These are phyloP conservation scores for Neobulgaria alba DNA, from an alignment of 2,329 filamentous ascomycete species.

Conservation along the genomic window DNA sequence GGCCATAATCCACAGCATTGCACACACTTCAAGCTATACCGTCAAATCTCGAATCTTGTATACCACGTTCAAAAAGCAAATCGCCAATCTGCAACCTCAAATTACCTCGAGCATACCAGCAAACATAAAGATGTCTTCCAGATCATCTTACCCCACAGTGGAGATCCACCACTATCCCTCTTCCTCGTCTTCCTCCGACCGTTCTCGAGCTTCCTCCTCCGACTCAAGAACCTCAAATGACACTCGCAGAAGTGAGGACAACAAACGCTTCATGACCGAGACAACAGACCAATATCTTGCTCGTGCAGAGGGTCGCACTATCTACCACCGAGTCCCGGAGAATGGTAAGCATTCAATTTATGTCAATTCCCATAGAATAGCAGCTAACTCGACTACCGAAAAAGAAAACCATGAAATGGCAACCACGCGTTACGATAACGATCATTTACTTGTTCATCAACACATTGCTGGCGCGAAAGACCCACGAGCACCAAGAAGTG, in stretches of 20 bases:
- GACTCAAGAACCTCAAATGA: not conserved
- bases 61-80: not conserved
- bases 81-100: not conserved
- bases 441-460: conserved; percentile 6
- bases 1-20: not conserved
- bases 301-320: not conserved
- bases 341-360: conserved; percentile 12
- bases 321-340: conserved; percentile 12
- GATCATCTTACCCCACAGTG: not conserved
- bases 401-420: conserved; percentile 8
- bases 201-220: not conserved
- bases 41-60: not conserved
- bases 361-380: not conserved
- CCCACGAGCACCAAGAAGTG: conserved; percentile 6
- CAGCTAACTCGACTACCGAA: not conserved
- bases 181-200: not conserved
- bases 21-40: not conserved
- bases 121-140: not conserved
- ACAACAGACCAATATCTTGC: not conserved
- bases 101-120: not conserved
- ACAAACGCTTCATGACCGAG: conserved; percentile 9
- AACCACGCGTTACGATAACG: conserved; percentile 2
- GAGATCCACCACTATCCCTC: not conserved
- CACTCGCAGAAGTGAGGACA: not conserved
- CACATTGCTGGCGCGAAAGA: conserved; percentile 7